A percentile compares a stretch with the other conserved stretches of the same genome.
Conservation (phyloP, 2,329 filamentous ascomycete genomes). For the Westerdykella aurantiaca region DNA sequence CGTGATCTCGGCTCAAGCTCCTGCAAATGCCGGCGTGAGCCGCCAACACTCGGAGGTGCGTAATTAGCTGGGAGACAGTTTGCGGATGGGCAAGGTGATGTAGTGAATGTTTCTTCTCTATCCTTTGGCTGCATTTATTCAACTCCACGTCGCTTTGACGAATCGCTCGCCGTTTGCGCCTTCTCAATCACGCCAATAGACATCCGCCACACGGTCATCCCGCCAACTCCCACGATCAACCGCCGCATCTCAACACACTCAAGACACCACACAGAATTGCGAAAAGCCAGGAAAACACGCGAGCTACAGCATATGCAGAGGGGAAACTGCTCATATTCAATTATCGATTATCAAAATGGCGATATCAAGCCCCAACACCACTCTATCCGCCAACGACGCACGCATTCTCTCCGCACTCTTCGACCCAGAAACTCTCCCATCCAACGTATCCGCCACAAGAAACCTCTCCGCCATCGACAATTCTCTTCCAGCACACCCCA, state of each 20-base stretch:
- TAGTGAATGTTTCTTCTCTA: background rate
- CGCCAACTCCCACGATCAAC: no score
- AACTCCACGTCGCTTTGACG: background rate
- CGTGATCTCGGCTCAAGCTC: background rate
- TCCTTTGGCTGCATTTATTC: background rate
- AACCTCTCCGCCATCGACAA: constrained; percentile 40
- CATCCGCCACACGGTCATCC: no score
- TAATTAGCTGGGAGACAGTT: background rate
- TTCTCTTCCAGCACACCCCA: constrained; percentile 38
- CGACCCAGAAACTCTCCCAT: constrained; percentile 37
- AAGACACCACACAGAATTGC: no score
- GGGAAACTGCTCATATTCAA: background rate
- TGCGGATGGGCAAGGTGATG: no score
- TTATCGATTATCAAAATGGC: constrained; percentile 12
- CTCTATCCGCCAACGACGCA: constrained; percentile 33
- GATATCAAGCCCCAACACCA: constrained; percentile 43
- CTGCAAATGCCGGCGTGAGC: background rate
- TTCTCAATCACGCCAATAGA: no score
- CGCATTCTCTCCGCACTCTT: constrained; percentile 37
- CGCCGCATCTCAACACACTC: background rate
- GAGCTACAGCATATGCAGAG: no score
- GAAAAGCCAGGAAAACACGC: no score
- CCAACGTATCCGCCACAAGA: constrained; percentile 47
- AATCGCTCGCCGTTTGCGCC: no score
- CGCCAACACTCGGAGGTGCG: background rate